Evolutionary conservation across 305 asterid genomes (phyloP), one percentile per base, ranked within the genome.

Genomic region (Ajuga reptans): DNA sequence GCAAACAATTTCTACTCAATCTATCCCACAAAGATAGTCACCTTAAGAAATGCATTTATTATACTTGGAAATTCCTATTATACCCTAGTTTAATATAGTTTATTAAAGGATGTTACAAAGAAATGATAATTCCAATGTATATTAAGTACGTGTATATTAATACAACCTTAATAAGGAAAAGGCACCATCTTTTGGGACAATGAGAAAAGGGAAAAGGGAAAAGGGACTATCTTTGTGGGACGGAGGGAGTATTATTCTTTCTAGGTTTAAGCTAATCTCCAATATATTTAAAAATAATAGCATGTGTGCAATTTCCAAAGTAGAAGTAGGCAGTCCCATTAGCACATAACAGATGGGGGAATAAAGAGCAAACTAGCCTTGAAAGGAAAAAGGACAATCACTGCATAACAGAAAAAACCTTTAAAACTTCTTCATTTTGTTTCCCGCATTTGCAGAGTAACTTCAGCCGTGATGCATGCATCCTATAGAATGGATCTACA

Each of bases 401-500:
- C 73, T 46, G 46, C 39, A 42, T 46, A 64, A 61, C 60, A 67
- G 60, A 31, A 69, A 21, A 61, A 72, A 91, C 99, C 99, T 86
- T 89, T 80, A 94, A 72, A 72, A 91, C 84, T 60, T 83, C 88
- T 78, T 75, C 80, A 74, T 94, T 77, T 80, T 77, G 90, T 68
- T 84, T 91, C 78, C 92, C 91, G 51, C 86, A 69, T 75, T 82
- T 74, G 82, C 80, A 80, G 72, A 94, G 98, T 75, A 91, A 82
- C 87, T 94, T 94, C 84, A 94, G 77, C 82, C 98, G 89, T 52
- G 99, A 91, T 80, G 97, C 98, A 78, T 94, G 99, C 92, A 91
- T 83, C 81, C 98, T 85, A 86, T 94, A 91, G 87, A 94, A 94
- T 55, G 99, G 89, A 83, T 94, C 99, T 76, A 86, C 96, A 64